Percentiles rank a stretch among this genome's conserved stretches.
Evolutionary conservation across 108 stramenopile species (phyloP).

Genomic region (Fragilaria crotonensis): DNA sequence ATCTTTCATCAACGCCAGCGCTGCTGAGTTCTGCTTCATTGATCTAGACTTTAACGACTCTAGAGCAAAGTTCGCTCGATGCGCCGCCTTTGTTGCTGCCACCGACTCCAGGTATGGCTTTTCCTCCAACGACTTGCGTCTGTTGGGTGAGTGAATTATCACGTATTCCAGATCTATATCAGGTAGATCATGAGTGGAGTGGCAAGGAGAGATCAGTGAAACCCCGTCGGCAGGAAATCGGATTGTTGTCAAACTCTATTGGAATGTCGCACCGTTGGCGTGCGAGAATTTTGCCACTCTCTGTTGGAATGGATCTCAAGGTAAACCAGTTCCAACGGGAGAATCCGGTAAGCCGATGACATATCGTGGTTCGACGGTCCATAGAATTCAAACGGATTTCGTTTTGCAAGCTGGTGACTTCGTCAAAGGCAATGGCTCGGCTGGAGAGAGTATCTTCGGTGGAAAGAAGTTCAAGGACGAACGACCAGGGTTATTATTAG

Average conservation of each 20-base stretch:
- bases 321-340: constrained; percentile 54
- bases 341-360: constrained; percentile 77
- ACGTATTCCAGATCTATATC: constrained; percentile 49
- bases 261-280: constrained; percentile 79
- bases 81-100: constrained; percentile 79
- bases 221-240: constrained; percentile 35
- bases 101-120: constrained; percentile 77
- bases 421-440: constrained; percentile 90
- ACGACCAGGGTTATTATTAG: constrained; percentile 66
- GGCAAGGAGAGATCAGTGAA: constrained; percentile 20
- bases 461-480: constrained; percentile 95
- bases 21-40: constrained; percentile 20
- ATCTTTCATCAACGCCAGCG: neutral
- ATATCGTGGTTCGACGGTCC: constrained; percentile 61
- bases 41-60: constrained; percentile 41
- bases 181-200: constrained; percentile 65
- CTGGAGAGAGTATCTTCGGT: constrained; percentile 87
- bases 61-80: constrained; percentile 26
- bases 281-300: constrained; percentile 85
- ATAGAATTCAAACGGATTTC: constrained; percentile 77
- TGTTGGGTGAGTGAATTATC: constrained; percentile 65
- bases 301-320: constrained; percentile 57
- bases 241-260: constrained; percentile 61
- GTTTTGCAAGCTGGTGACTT: constrained; percentile 95
- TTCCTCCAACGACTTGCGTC: constrained; percentile 47